phyloP scores from a whole-genome alignment of 2,329 filamentous ascomycete species.

The Claviceps purpurea region DNA sequence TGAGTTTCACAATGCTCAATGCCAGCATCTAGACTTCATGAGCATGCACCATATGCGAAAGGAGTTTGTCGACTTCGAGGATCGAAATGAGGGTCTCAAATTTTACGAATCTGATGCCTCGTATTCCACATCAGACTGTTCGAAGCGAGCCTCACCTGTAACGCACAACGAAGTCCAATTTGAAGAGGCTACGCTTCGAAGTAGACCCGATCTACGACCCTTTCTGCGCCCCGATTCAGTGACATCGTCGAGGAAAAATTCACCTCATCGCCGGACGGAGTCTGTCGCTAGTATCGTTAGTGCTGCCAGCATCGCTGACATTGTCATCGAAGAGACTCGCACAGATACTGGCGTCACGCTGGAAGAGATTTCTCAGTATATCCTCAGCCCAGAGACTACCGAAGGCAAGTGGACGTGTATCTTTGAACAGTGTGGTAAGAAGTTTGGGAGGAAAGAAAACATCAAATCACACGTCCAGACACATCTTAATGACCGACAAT shows the following conservation, averaged over 20 bases:
- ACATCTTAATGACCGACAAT: constrained; percentile 91
- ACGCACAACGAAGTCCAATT: constrained; percentile 19
- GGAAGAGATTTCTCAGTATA: constrained; percentile 69
- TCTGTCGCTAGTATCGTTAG: constrained; percentile 45
- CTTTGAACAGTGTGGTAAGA: constrained; percentile 70
- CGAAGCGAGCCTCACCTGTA: constrained; percentile 40
- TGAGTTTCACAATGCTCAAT: constrained; percentile 33
- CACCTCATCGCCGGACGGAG: constrained; percentile 41
- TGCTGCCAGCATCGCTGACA: constrained; percentile 45
- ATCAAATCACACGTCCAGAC: constrained; percentile 98
- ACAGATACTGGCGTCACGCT: constrained; percentile 73
- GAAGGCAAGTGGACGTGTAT: constrained; percentile 70
- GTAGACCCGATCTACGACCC: constrained; percentile 27
- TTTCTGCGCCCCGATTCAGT: constrained; percentile 7
- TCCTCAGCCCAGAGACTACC: constrained; percentile 55
- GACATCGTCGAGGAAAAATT: constrained; percentile 10
- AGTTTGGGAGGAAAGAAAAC: constrained; percentile 95
- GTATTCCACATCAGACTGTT: constrained; percentile 31
- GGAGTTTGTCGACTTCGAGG: constrained; percentile 29
- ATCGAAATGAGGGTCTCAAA: constrained; percentile 19
- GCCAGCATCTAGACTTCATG: constrained; percentile 44
- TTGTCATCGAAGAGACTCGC: constrained; percentile 52
- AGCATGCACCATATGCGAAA: constrained; percentile 34
- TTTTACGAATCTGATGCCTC: constrained; percentile 18
- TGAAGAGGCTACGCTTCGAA: constrained; percentile 25